Base-by-base conservation (phyloP, 2,329 filamentous ascomycete genomes). In the Penicillium crustosum region DNA sequence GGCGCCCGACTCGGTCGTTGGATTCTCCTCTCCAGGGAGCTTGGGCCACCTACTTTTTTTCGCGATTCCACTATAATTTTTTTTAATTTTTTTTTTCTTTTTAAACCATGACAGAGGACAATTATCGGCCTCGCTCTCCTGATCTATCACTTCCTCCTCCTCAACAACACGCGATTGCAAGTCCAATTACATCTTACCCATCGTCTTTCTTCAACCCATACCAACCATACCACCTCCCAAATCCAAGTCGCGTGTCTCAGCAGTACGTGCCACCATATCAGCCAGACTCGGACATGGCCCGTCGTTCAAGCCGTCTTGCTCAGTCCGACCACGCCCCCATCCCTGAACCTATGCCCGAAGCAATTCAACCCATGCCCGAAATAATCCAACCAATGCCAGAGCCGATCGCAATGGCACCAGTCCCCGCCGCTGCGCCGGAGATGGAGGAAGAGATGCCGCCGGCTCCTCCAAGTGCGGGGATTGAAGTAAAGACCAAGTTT, bases 401-500 rank as follows among this genome's bases (percentile, higher is more conserved):
- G 21, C 38, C 45, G n/a, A 53, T 68, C n/a, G 63, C 65, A 38
- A 63, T 67, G 51, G 59, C 64, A 31, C 63, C 66, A 21, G 66
- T 69, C 43, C 48, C 57, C 33, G 53, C 50, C 6, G 53, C 47
- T 7, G 60, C 61, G 47, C 47, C 53, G 17, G 39, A 51, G 39
- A 43, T 51, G 12, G 19, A 19, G 0, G 29, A 50, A 21, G 39
- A 53, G 21, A 33, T 45, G 41, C 39, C 50, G 8, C 39, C 50
- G 38, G 61, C 71, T 42, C 67, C 69, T 42, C 70, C 74, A 47
- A 70, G 73, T 52, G 76, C 86, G 78, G 74, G 84, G 75, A 78
- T 96, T 78, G 75, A 91, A 43, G 91, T 99, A 67, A 90, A 86
- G 76, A 97, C 93, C 35, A 97, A 97, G 70, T 99, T 99, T 70